A percentile compares a stretch with the other conserved stretches of the same genome.
Evolutionary conservation across 2,329 filamentous ascomycete genomes (phyloP).

Genomic region (Dactylellina cionopaga): DNA sequence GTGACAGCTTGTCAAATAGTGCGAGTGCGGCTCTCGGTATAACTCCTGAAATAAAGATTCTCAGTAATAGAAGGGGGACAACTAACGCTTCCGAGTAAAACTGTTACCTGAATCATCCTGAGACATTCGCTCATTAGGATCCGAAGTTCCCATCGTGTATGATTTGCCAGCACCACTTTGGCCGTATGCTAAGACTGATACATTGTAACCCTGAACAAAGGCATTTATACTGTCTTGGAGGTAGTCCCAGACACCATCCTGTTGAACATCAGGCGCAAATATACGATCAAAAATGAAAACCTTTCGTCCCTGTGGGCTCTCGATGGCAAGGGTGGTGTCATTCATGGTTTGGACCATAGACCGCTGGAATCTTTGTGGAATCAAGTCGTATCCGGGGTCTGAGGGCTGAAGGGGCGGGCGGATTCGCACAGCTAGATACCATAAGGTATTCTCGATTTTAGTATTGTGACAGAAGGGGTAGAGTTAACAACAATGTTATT

Average conservation of each 20-base stretch:
- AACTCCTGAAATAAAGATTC: constrained; percentile 73
- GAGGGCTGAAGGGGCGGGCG: constrained; percentile 82
- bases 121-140: constrained; percentile 75
- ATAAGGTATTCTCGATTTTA: background rate
- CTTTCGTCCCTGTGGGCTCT: constrained; percentile 90
- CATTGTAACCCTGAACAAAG: constrained; percentile 97
- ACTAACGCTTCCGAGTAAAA: no score
- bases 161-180: constrained; percentile 98
- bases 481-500: background rate
- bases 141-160: constrained; percentile 97
- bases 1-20: constrained; percentile 81
- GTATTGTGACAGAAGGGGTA: background rate
- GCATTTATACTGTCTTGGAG: constrained; percentile 87
- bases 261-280: constrained; percentile 81
- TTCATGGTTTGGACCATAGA: constrained; percentile 91
- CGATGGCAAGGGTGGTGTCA: constrained; percentile 84
- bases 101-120: constrained; percentile 39
- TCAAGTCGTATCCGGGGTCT: constrained; percentile 93
- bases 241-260: constrained; percentile 95
- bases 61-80: background rate
- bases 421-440: constrained; percentile 80
- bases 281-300: constrained; percentile 97
- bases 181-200: constrained; percentile 94
- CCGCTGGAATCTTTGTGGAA: constrained; percentile 92
- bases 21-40: constrained; percentile 87